A percentile compares a stretch with the other conserved stretches of the same genome.
Conservation (phyloP, 495 filamentous ascomycete genomes). For the Oleoguttula mirabilis region DNA sequence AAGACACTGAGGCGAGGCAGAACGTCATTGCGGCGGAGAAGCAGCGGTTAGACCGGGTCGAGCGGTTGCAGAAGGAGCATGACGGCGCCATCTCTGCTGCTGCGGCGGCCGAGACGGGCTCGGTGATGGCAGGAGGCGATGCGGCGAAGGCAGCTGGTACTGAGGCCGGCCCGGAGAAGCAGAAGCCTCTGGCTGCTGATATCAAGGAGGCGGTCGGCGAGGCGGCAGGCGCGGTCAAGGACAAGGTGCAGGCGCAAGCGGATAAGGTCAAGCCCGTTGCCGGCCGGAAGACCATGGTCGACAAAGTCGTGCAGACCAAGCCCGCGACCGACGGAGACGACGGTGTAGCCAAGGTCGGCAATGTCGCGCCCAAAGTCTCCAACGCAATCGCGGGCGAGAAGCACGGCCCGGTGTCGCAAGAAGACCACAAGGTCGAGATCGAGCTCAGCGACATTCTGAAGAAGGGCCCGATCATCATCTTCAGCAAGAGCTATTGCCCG, state of each 20-base stretch:
- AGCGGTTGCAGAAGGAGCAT: conserved; percentile 16
- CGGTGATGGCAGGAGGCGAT: neutral
- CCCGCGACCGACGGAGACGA: conserved; percentile 21
- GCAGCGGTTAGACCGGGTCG: conserved; percentile 16
- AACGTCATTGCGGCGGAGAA: conserved; percentile 30
- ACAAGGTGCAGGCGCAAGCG: neutral
- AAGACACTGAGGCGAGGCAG: conserved; percentile 17
- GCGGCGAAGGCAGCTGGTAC: conserved; percentile 11
- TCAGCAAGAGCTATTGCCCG: conserved; percentile 88
- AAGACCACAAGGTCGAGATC: conserved; percentile 44
- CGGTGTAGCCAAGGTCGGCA: conserved; percentile 26
- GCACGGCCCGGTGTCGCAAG: conserved; percentile 36
- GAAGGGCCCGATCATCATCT: conserved; percentile 77
- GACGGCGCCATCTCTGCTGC: conserved; percentile 11
- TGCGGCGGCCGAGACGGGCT: neutral
- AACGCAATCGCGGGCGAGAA: conserved; percentile 17
- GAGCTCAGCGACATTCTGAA: conserved; percentile 69
- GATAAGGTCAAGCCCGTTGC: conserved; percentile 40
- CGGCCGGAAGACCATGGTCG: conserved; percentile 48
- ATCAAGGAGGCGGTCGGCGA: neutral
- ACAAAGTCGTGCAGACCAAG: conserved; percentile 24
- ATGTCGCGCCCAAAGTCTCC: conserved; percentile 12
- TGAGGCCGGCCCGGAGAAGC: neutral
- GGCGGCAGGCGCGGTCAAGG: conserved; percentile 3
- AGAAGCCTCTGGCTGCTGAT: conserved; percentile 3